Percentiles rank a stretch among this genome's conserved stretches.
Conservation (phyloP, 805 yeast species). For the Novakomyces olei region DNA sequence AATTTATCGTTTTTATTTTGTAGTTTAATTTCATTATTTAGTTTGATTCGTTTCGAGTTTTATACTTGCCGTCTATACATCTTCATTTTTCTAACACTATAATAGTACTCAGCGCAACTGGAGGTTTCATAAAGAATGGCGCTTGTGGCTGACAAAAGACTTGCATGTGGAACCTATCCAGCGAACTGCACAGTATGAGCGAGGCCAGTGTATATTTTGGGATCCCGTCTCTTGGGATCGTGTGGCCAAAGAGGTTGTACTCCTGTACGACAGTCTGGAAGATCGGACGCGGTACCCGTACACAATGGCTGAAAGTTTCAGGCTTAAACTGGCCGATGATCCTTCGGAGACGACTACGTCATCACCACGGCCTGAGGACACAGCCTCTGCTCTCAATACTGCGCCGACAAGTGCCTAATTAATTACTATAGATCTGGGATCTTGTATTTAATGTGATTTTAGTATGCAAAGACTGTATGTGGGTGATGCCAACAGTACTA, state of each 20-base stretch:
- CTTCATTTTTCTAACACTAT: neutral
- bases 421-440: too few relatives aligned
- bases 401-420: too few relatives aligned
- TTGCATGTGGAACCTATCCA: slow-evolving; percentile 68
- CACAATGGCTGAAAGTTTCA: too few relatives aligned
- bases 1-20: too few relatives aligned
- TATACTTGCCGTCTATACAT: neutral
- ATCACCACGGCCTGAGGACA: too few relatives aligned
- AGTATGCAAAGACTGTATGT: too few relatives aligned
- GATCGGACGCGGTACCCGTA: slow-evolving; percentile 3
- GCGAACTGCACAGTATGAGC: slow-evolving; percentile 65
- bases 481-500: too few relatives aligned
- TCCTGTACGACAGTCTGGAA: slow-evolving; percentile 2
- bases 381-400: too few relatives aligned
- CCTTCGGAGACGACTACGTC: too few relatives aligned
- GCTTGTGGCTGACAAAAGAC: slow-evolving; percentile 92
- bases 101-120: slow-evolving; percentile 64
- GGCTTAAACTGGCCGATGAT: too few relatives aligned
- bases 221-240: slow-evolving; percentile 94
- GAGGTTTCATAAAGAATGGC: slow-evolving; percentile 89
- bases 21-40: too few relatives aligned
- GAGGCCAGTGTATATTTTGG: slow-evolving; percentile 82
- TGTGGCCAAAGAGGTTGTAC: slow-evolving; percentile 23
- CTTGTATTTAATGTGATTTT: too few relatives aligned
- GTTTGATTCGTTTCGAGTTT: neutral